Evolutionary conservation across 2,329 filamentous ascomycete species (phyloP).

Genomic region (Coleophoma crateriformis): DNA sequence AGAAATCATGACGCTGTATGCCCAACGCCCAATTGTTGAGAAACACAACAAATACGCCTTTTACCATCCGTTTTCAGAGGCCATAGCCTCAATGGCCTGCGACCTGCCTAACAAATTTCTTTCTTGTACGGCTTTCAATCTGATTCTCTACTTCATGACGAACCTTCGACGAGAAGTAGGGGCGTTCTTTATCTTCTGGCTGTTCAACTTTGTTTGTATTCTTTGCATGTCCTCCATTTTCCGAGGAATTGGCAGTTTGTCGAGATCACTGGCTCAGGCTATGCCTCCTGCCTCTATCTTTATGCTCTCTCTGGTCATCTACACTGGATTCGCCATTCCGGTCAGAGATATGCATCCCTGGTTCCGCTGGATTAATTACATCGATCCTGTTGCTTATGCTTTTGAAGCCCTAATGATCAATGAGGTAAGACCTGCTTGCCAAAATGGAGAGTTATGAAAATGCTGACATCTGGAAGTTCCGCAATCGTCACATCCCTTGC

Average conservation of each 20-base stretch:
- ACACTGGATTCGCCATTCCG: slow-evolving; percentile 36
- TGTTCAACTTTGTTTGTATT: slow-evolving; percentile 6
- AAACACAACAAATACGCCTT: slow-evolving; percentile 85
- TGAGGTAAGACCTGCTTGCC: slow-evolving; percentile 36
- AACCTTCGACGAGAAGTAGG: slow-evolving; percentile 59
- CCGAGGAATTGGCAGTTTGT: slow-evolving; percentile 68
- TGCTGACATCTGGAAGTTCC: slow-evolving; percentile 37
- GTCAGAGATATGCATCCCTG: slow-evolving; percentile 63
- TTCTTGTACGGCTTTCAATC: slow-evolving; percentile 72
- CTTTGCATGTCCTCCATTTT: slow-evolving; percentile 74
- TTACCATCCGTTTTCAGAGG: slow-evolving; percentile 86
- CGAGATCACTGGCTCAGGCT: slow-evolving; percentile 61
- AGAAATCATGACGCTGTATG: slow-evolving; percentile 70
- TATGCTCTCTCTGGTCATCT: slow-evolving; percentile 22
- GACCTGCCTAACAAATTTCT: slow-evolving; percentile 78
- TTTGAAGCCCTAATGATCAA: slow-evolving; percentile 82
- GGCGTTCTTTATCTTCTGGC: slow-evolving; percentile 72
- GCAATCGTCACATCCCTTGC: slow-evolving; percentile 16
- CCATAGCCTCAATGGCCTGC: slow-evolving; percentile 80
- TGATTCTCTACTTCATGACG: slow-evolving; percentile 81
- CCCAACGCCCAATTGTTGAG: slow-evolving; percentile 85
- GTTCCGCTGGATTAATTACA: slow-evolving; percentile 77
- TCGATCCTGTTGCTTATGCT: slow-evolving; percentile 57
- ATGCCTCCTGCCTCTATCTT: slow-evolving; percentile 55
- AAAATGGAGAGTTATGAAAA: too few relatives aligned